Percentiles rank a stretch among this genome's conserved stretches.
Conservation (phyloP, 208 protist genomes). For the Leishmania guyanensis region DNA sequence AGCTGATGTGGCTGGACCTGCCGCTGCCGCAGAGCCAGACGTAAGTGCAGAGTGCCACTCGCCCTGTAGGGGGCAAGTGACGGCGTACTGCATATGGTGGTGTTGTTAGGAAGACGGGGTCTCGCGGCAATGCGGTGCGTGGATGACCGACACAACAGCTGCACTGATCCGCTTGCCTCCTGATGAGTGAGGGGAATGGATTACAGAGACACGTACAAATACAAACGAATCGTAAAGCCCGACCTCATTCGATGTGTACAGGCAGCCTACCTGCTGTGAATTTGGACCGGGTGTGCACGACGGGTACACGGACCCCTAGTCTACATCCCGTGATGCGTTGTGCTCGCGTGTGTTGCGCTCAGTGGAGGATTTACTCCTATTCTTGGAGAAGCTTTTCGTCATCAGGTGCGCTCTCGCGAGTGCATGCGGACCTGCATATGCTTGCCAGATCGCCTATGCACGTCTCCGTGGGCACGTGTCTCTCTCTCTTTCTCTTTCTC, state of each 20-base stretch:
- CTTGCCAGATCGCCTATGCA: not conserved
- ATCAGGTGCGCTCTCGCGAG: not conserved
- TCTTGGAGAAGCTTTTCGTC: not conserved
- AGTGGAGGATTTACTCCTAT: not conserved
- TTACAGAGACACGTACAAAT: no score
- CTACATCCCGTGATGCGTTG: not conserved
- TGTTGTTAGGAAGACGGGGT: not conserved
- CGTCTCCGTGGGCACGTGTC: not conserved
- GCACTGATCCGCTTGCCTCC: not conserved
- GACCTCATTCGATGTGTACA: not conserved
- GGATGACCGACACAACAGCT: not conserved
- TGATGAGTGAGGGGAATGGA: not conserved
- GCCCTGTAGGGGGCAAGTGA: not conserved
- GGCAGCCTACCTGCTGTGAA: not conserved
- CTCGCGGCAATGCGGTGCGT: no score
- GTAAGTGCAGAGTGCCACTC: not conserved
- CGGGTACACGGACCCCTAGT: not conserved
- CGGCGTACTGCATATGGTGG: not conserved
- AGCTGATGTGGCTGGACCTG: constrained; percentile 61
- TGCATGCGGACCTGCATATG: not conserved
- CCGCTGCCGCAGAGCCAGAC: constrained; percentile 21
- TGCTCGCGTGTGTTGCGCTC: not conserved
- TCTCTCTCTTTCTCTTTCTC: no score
- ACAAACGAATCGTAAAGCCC: no score
- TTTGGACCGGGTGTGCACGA: not conserved